Percentiles rank a stretch among this genome's conserved stretches.
phyloP scores from a whole-genome alignment of 192 early-diverging fungal species.

The Chytriomyces hyalinus region DNA sequence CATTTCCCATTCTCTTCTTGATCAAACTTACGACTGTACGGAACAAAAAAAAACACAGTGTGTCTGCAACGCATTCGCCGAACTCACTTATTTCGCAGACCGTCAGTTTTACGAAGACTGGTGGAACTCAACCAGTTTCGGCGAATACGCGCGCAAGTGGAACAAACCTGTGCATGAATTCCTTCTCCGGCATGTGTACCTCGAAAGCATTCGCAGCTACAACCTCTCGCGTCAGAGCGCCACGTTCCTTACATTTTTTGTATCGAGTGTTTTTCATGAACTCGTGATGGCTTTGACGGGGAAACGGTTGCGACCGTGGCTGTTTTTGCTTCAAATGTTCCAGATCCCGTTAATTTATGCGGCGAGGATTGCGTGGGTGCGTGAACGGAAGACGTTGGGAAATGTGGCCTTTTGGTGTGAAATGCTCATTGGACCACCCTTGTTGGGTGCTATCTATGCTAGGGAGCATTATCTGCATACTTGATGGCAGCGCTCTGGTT shows the following conservation, averaged over 20 bases:
- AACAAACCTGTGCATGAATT: conserved; percentile 95
- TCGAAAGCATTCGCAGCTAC: conserved; percentile 75
- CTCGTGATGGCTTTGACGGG: conserved; percentile 77
- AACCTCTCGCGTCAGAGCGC: conserved; percentile 73
- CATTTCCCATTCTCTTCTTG: conserved; percentile 3
- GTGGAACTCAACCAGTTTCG: conserved; percentile 92
- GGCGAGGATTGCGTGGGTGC: conserved; percentile 64
- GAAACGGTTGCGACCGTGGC: conserved; percentile 71
- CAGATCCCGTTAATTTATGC: conserved; percentile 88
- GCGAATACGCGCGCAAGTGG: conserved; percentile 96
- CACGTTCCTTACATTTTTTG: conserved; percentile 79
- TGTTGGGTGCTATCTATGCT: conserved; percentile 20
- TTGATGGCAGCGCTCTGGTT: neutral
- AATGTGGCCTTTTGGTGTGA: conserved; percentile 92
- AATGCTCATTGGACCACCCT: conserved; percentile 70
- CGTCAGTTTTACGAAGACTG: conserved; percentile 98
- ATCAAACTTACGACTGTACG: neutral
- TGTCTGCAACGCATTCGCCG: conserved; percentile 95
- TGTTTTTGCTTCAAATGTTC: conserved; percentile 85
- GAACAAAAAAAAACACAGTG: conserved; percentile 50
- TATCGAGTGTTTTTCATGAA: conserved; percentile 81
- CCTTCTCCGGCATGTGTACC: conserved; percentile 89
- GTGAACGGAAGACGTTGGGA: conserved; percentile 68
- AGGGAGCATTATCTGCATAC: conserved; percentile 23
- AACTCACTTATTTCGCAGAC: conserved; percentile 93